Base-by-base conservation (phyloP, 306 rosid species). In the Fagus sylvatica region DNA sequence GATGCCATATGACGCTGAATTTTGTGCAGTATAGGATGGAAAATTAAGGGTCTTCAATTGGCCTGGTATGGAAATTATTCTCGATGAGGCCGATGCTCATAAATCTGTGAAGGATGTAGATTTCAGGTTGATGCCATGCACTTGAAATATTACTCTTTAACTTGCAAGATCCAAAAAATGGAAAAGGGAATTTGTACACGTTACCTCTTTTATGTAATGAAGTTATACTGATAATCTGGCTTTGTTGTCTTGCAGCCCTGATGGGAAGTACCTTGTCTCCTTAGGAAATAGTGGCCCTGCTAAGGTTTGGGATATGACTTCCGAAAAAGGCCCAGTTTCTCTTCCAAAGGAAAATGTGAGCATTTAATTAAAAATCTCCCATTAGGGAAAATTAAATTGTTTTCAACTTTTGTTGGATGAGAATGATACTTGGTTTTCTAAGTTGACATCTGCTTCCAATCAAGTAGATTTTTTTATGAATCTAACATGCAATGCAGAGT, bases 1-100 rank as follows among this genome's bases (percentile, higher is more conserved):
- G 79, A 62, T 74, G 78, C 76, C 67, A 39, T 84, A 67, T 91
- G 77, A 87, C 85, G 82, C 81, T 83, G 64, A 69, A 80, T 85
- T 90, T 89, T 86, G 72, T 95, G 93, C 89, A 82, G 93, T 88
- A 82, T 94, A 95, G 99, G 91, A 93, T 87, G 99, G 98, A 22
- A 86, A 78, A 75, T 84, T 95, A 80, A 92, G 87, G 88, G 85
- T 93, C 86, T 86, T 95, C 75, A 88, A 93, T 90, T 95, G 97
- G 98, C 97, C 99, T 66, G 89, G 94, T 89, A 80, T 89, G 98
- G 91, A 88, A 83, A 79, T 81, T 79, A 81, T 91, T 81, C 84
- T 95, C 62, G 67, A 85, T 40, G 88, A 91, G 73, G 72, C 87
- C 77, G 79, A 73, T 51, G 90, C 93, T 73, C 93, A 91, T 89